Evolutionary conservation across 805 yeast genomes (phyloP).

Genomic region (Diddensiella santjacobensis): DNA sequence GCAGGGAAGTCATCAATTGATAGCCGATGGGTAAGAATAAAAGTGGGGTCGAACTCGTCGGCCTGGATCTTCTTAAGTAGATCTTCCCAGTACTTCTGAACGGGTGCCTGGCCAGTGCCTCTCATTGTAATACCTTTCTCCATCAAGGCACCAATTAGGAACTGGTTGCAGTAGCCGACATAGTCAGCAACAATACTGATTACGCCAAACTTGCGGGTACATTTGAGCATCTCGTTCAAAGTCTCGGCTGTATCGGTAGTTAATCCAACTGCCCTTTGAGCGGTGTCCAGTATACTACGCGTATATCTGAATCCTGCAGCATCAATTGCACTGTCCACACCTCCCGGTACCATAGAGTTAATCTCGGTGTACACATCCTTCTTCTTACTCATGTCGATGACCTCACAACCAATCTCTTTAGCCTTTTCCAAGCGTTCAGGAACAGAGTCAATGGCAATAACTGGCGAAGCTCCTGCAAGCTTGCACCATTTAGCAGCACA

Average conservation of each 20-base stretch:
- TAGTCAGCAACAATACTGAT: not conserved
- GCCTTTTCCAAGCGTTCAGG: not conserved
- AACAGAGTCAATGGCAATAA: not conserved
- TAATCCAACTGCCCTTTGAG: not conserved
- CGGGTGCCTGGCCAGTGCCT: constrained; percentile 22
- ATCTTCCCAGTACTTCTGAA: constrained; percentile 19
- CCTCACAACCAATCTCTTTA: not conserved
- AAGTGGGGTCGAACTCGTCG: constrained; percentile 17
- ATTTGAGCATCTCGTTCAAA: not conserved
- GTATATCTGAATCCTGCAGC: not conserved
- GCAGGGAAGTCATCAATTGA: constrained; percentile 16
- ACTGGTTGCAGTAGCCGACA: not conserved
- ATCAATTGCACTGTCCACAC: not conserved
- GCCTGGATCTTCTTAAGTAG: constrained; percentile 13
- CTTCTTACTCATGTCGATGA: not conserved
- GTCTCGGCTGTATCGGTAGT: not conserved
- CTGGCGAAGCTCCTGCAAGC: not conserved
- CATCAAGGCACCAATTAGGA: not conserved
- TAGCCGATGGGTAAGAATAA: constrained; percentile 20
- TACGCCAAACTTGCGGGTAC: not conserved
- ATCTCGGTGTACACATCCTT: not conserved
- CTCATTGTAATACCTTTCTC: not conserved
- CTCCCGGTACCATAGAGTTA: not conserved
- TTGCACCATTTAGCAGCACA: not conserved
- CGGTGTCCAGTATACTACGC: not conserved